Evolutionary conservation across 306 rosid species (phyloP), one percentile per base, ranked within the genome.

Genomic region (Mimosa bimucronata): DNA sequence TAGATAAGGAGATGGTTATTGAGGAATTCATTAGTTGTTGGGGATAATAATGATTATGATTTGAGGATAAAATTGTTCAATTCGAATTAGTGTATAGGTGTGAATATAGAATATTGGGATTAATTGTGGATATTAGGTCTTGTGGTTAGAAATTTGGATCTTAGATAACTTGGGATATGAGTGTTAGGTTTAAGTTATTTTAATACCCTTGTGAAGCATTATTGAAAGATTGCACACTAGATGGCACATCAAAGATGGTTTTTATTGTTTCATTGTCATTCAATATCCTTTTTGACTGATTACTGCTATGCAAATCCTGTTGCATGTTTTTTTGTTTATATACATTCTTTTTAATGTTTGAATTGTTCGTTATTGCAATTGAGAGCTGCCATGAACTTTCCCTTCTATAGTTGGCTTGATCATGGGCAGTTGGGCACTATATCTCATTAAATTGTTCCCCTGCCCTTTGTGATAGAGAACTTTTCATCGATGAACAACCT

Each of bases 161-260:
- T n/a, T n/a, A n/a, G n/a, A n/a, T n/a, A n/a, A n/a, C n/a, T n/a
- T n/a, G n/a, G n/a, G n/a, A n/a, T n/a, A n/a, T n/a, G n/a, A n/a
- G n/a, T n/a, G n/a, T n/a, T n/a, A n/a, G n/a, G n/a, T n/a, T n/a
- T n/a, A n/a, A n/a, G n/a, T n/a, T n/a, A n/a, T n/a, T n/a, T n/a
- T n/a, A n/a, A n/a, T n/a, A n/a, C n/a, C n/a, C 97, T 98, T 31
- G 97, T 96, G 77, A 96, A 96, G 91, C 98, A 83, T 96, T 72
- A 85, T 89, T 88, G 99, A 96, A 86, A 89, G 98, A 85, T 78
- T 96, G 87, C 99, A 98, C 55, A 79, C 91, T 89, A 82, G 93
- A 98, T 80, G 94, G 93, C 60, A 88, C 93, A 3, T 94, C 98
- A 60, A 89, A 88, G 89, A 85, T 96, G 86, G 86, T 90, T 83